phyloP scores from a whole-genome alignment of 805 yeast species.

The Nakazawaea wickerhamii region DNA sequence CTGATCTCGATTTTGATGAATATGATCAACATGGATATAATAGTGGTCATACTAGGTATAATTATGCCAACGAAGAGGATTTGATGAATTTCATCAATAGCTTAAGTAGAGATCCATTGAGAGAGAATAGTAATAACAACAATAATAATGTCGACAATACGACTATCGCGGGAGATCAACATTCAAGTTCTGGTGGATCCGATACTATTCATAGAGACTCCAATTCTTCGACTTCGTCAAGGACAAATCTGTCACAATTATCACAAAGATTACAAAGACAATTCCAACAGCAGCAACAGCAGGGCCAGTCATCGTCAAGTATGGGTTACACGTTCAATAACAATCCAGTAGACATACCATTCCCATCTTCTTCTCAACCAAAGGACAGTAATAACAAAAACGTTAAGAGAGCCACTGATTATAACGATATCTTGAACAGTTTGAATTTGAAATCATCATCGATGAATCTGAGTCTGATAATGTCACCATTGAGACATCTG shows the following conservation, averaged over 20 bases:
- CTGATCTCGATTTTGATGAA: conserved; percentile 9
- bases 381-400: not conserved
- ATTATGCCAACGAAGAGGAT: conserved; percentile 24
- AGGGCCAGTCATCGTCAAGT: not conserved
- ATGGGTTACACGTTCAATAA: conserved; percentile 6
- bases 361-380: not conserved
- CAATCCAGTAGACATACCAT: conserved; percentile 1
- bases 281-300: not conserved
- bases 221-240: too few species aligned
- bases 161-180: not conserved
- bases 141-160: not conserved
- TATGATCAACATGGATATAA: not conserved
- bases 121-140: not conserved
- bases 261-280: too few species aligned
- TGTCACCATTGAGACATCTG: not conserved
- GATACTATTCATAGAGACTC: not conserved
- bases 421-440: conserved; percentile 5
- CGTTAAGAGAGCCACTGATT: too few species aligned
- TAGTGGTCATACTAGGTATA: conserved; percentile 7
- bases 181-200: conserved; percentile 1
- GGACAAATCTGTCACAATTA: too few species aligned
- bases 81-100: conserved; percentile 22
- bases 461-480: not conserved
- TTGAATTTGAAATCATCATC: not conserved
- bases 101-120: conserved; percentile 14